phyloP scores from a whole-genome alignment of 2,329 filamentous ascomycete species.

The Ophiostoma australiae region DNA sequence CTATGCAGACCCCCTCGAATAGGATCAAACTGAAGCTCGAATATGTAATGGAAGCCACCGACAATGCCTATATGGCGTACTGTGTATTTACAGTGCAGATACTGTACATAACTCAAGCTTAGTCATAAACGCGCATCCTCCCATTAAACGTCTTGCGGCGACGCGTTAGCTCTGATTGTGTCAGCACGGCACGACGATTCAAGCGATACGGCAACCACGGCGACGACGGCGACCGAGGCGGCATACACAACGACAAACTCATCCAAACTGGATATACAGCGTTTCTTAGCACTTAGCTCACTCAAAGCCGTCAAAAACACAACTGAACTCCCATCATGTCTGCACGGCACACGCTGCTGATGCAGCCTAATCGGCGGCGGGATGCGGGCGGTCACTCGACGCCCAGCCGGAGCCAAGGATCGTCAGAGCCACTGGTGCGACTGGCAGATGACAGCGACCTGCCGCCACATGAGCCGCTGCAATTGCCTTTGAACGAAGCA shows the following conservation, averaged over 20 bases:
- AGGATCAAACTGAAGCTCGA: no score
- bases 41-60: not conserved
- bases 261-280: no score
- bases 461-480: conserved; percentile 49
- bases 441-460: conserved; percentile 35
- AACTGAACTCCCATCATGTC: conserved; percentile 11
- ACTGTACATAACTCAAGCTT: not conserved
- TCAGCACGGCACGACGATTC: not conserved
- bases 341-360: conserved; percentile 23
- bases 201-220: not conserved
- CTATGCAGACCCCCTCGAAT: no score
- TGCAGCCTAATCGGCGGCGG: conserved; percentile 22
- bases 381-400: not conserved
- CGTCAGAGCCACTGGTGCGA: conserved; percentile 19
- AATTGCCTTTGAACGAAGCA: conserved; percentile 41
- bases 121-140: not conserved
- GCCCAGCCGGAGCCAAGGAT: not conserved
- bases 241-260: not conserved
- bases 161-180: not conserved
- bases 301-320: not conserved
- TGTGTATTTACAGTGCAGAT: not conserved
- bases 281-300: not conserved
- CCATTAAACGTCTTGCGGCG: not conserved
- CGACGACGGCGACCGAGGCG: no score
- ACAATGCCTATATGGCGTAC: not conserved